Evolutionary conservation across 805 yeast species (phyloP).

Genomic region (Saccharomycopsis olivae): DNA sequence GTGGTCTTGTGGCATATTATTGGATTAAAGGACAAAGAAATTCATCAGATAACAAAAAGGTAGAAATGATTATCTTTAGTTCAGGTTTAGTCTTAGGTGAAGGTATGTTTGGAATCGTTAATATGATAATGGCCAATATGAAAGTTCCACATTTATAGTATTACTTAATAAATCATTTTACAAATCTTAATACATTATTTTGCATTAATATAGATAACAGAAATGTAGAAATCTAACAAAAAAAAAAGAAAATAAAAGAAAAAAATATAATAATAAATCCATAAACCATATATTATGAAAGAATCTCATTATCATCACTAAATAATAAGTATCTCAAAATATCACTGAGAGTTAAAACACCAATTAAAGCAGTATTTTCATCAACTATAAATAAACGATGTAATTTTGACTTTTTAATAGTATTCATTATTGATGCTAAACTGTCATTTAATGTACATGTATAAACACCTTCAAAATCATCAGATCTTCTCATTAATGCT

Average conservation of each 20-base stretch:
- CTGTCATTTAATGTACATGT: slow-evolving; percentile 87
- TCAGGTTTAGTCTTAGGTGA: slow-evolving; percentile 92
- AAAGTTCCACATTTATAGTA: slow-evolving; percentile 44
- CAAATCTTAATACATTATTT: too few relatives aligned
- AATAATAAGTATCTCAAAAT: slow-evolving; percentile 73
- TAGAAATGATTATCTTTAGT: slow-evolving; percentile 76
- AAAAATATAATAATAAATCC: neutral
- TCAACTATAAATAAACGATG: slow-evolving; percentile 92
- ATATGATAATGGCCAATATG: slow-evolving; percentile 66
- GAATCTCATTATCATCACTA: slow-evolving; percentile 31
- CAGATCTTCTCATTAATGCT: slow-evolving; percentile 85
- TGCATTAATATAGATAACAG: neutral
- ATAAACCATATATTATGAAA: neutral
- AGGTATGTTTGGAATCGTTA: slow-evolving; percentile 76
- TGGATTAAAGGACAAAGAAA: slow-evolving; percentile 38
- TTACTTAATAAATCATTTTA: neutral
- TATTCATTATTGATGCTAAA: slow-evolving; percentile 82
- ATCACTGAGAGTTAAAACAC: slow-evolving; percentile 86
- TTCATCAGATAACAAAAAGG: slow-evolving; percentile 35
- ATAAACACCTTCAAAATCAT: slow-evolving; percentile 95
- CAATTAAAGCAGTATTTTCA: slow-evolving; percentile 61
- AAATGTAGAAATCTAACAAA: slow-evolving; percentile 1
- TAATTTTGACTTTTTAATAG: slow-evolving; percentile 80
- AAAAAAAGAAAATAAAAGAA: neutral
- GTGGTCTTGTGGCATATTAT: slow-evolving; percentile 59